Evolutionary conservation across 2,329 filamentous ascomycete genomes (phyloP), one percentile per base, ranked within the genome.

Genomic region (Diaporthe batatas): DNA sequence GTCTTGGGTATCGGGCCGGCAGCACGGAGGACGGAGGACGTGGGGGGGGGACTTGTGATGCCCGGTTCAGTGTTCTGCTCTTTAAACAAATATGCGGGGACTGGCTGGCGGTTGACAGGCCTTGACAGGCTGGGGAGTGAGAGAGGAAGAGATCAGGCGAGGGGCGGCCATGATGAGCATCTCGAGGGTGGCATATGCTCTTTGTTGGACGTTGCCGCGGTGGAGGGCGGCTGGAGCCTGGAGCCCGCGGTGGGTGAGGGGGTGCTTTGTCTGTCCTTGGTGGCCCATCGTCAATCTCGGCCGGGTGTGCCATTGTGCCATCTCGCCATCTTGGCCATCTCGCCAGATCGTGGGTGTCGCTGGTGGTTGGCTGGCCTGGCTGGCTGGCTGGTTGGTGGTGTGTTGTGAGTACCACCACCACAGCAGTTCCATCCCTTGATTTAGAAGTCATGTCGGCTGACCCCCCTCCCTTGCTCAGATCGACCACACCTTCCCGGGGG

Each of bases 401-500:
- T 65, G 44, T 65, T 34, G 36, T 36, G 12, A 36, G 32, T 57
- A 39, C 36, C 11, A 12, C 36, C 12, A 12, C 36, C 36, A 14
- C 36, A 39, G 11, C 36, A 14, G 12, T 25, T 69, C 36, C 11
- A 12, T 69, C 53, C 54, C 53, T 55, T 69, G 67, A 49, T 42
- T 69, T 58, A 32, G 36, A 49, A 1, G 5, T 49, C 25, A 57
- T 57, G 49, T 69, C 39, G 53, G 54, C 54, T 49, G 39, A 47
- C 68, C 68, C 67, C 67, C 54, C 32, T 53, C 54, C 68, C 54
- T 58, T 67, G 62, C 47, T 53, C 47, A 49, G 62, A 67, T 67
- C 62, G 62, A 21, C 59, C n/a, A n/a, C 29, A 32, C 58, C 58
- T 14, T n/a, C 39, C 5, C 58, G 49, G 47, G 25, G 49, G 47